Evolutionary conservation across 345 rosid genomes (phyloP).

Genomic region (Bruguiera parviflora): DNA sequence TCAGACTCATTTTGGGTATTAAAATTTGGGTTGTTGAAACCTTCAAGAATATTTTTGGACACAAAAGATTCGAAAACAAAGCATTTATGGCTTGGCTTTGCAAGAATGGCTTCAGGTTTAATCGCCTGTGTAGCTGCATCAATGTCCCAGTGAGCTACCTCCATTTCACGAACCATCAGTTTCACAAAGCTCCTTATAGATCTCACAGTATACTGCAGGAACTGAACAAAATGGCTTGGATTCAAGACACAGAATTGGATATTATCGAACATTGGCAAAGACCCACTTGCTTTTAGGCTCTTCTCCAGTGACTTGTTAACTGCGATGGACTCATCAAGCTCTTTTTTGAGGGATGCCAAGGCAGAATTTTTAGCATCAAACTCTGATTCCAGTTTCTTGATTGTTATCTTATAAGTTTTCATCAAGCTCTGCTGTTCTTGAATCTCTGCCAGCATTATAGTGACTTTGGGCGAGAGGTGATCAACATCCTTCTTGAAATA

Average conservation of each 20-base stretch:
- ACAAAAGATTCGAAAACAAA: constrained; percentile 77
- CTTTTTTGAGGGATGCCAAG: constrained; percentile 28
- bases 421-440: constrained; percentile 92
- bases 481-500: constrained; percentile 66
- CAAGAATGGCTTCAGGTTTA: constrained; percentile 28
- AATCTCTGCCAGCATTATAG: constrained; percentile 82
- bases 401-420: constrained; percentile 73
- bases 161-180: constrained; percentile 71
- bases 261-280: constrained; percentile 48
- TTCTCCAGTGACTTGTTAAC: constrained; percentile 58
- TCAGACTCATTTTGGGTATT: too few species aligned
- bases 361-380: constrained; percentile 45
- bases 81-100: constrained; percentile 18
- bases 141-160: constrained; percentile 71
- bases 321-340: constrained; percentile 31
- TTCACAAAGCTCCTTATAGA: constrained; percentile 47
- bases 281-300: constrained; percentile 61
- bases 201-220: constrained; percentile 50
- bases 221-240: constrained; percentile 49
- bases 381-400: constrained; percentile 64
- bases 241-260: constrained; percentile 39
- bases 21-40: too few species aligned
- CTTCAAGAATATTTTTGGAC: constrained; percentile 54
- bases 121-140: constrained; percentile 65
- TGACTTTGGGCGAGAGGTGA: constrained; percentile 69